Evolutionary conservation across 495 filamentous ascomycete species (phyloP).

Genomic region (Aspergillus funiculosus): DNA sequence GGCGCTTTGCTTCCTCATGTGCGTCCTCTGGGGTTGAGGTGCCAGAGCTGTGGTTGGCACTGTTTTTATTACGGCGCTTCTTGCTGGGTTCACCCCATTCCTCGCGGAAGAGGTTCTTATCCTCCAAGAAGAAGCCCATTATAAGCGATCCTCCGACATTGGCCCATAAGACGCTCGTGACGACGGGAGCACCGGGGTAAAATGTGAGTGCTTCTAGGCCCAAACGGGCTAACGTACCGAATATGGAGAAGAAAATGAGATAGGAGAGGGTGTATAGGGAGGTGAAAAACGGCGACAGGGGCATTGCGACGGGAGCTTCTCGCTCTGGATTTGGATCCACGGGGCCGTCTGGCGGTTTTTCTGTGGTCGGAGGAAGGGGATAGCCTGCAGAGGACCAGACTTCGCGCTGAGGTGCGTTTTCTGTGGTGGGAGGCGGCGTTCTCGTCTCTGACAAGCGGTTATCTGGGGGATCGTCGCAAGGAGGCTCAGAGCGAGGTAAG

Average conservation of each 20-base stretch:
- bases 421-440: conserved; percentile 13
- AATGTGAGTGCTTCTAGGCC: conserved; percentile 76
- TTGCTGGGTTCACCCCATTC: conserved; percentile 47
- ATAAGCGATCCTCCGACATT: conserved; percentile 80
- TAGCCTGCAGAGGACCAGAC: conserved; percentile 6
- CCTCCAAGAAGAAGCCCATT: conserved; percentile 83
- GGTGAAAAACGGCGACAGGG: conserved; percentile 54
- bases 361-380: conserved; percentile 11
- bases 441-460: conserved; percentile 6
- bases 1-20: conserved; percentile 38
- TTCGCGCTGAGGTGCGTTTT: conserved; percentile 15
- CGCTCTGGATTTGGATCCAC: conserved; percentile 9
- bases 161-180: conserved; percentile 77
- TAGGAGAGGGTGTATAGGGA: conserved; percentile 74
- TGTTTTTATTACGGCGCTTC: conserved; percentile 1
- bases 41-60: not conserved
- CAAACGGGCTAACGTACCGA: conserved; percentile 80
- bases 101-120: conserved; percentile 66
- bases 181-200: conserved; percentile 71
- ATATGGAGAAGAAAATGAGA: conserved; percentile 78
- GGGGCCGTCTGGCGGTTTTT: conserved; percentile 13
- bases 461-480: not conserved
- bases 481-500: not conserved
- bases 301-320: conserved; percentile 3
- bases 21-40: too few species aligned